Conservation (phyloP, 352 stramenopile species). For the Pythium aristosporum region DNA sequence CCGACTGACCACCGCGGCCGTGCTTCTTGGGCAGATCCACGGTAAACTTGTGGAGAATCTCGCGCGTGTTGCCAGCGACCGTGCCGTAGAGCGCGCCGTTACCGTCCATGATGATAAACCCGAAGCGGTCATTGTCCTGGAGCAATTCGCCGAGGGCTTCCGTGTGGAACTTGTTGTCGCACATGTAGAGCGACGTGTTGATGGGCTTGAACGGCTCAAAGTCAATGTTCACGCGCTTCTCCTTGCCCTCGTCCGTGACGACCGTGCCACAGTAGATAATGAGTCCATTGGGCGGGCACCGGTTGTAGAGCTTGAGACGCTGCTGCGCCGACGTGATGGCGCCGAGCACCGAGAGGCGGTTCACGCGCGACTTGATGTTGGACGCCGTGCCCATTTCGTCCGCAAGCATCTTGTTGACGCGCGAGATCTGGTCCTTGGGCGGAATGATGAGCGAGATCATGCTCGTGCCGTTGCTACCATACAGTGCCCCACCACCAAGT, state of each 20-base stretch:
- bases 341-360: slow-evolving; percentile 96
- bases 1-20: slow-evolving; percentile 98
- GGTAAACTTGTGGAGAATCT: slow-evolving; percentile 95
- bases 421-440: slow-evolving; percentile 97
- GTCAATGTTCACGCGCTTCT: slow-evolving; percentile 99
- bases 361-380: slow-evolving; percentile 99
- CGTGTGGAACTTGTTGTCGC: slow-evolving; percentile 99
- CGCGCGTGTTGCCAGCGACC: slow-evolving; percentile 92
- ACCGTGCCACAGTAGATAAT: slow-evolving; percentile 99
- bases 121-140: slow-evolving; percentile 99
- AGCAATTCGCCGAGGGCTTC: slow-evolving; percentile 98
- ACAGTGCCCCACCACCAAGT: background rate
- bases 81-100: slow-evolving; percentile 98
- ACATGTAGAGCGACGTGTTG: slow-evolving; percentile 99
- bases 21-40: slow-evolving; percentile 99
- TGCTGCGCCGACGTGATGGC: slow-evolving; percentile 99
- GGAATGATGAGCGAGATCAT: slow-evolving; percentile 99
- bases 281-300: slow-evolving; percentile 95
- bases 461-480: slow-evolving; percentile 96
- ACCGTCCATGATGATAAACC: slow-evolving; percentile 99
- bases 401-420: slow-evolving; percentile 97
- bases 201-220: slow-evolving; percentile 99
- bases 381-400: slow-evolving; percentile 99
- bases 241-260: slow-evolving; percentile 99
- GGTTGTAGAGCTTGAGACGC: slow-evolving; percentile 98